These are phyloP conservation scores for Platanthera guangdongensis DNA, from an alignment of 106 monocot species.

Conservation along the genomic window DNA sequence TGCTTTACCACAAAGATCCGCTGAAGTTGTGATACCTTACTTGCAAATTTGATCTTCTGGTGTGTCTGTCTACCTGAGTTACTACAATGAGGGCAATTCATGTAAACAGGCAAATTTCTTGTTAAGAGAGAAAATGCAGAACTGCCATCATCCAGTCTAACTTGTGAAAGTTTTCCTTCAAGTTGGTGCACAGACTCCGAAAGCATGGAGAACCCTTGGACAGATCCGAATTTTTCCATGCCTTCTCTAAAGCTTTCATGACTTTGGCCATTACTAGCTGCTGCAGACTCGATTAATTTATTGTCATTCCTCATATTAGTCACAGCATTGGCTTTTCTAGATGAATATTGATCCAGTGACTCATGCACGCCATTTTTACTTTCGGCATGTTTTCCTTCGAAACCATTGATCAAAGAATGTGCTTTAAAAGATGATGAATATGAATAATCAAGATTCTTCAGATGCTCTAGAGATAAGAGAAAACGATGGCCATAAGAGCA, in stretches of 20 bases:
- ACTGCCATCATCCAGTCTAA: conserved; percentile 36
- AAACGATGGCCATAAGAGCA: conserved; percentile 90
- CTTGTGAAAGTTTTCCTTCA: conserved; percentile 23
- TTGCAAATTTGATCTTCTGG: conserved; percentile 61
- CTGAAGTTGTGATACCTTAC: conserved; percentile 86
- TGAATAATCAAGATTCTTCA: conserved; percentile 42
- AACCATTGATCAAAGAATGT: conserved; percentile 15
- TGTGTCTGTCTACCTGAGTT: conserved; percentile 22
- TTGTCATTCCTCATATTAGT: conserved; percentile 10
- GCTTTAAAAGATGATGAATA: conserved; percentile 10
- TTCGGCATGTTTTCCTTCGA: conserved; percentile 21
- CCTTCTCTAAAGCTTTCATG: conserved; percentile 15
- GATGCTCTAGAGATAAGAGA: conserved; percentile 65
- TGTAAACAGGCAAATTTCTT: conserved; percentile 78
- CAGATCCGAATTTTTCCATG: conserved; percentile 5
- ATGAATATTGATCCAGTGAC: conserved; percentile 14
- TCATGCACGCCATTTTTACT: conserved; percentile 17
- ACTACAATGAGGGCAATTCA: conserved; percentile 90
- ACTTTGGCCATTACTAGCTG: conserved; percentile 11
- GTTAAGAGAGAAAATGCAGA: conserved; percentile 59
- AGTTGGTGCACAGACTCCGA: conserved; percentile 12
- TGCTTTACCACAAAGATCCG: conserved; percentile 77
- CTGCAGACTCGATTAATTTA: conserved; percentile 6
- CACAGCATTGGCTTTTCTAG: conserved; percentile 7
- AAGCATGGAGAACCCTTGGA: not conserved